Conservation (phyloP, 352 stramenopile genomes). For the Pythium periplocum region DNA sequence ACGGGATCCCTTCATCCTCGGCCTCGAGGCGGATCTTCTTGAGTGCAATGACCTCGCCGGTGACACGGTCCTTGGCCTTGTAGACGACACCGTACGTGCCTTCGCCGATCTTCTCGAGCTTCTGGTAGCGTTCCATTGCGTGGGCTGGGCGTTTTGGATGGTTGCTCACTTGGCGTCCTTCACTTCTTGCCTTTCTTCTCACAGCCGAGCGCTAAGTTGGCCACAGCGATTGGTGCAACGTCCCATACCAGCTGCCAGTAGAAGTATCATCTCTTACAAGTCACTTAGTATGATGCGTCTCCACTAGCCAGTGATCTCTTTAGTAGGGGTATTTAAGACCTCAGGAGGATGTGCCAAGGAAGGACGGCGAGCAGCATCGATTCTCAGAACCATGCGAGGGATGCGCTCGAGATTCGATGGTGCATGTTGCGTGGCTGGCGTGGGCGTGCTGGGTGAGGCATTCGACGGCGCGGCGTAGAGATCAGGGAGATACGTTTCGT, state of each 20-base stretch:
- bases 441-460: not conserved
- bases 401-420: conserved; percentile 21
- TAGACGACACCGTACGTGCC: conserved; percentile 99
- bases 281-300: too few relatives aligned
- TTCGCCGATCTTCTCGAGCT: conserved; percentile 96
- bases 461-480: conserved; percentile 37
- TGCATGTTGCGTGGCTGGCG: not conserved
- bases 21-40: conserved; percentile 99
- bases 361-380: not conserved
- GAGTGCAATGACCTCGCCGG: conserved; percentile 97
- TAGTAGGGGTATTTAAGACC: too few relatives aligned
- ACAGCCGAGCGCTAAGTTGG: too few relatives aligned
- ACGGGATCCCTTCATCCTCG: conserved; percentile 97
- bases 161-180: too few relatives aligned
- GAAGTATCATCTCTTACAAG: too few relatives aligned
- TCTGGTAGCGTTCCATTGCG: conserved; percentile 90
- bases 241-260: too few relatives aligned
- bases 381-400: conserved; percentile 20
- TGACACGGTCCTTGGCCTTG: conserved; percentile 96
- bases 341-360: too few relatives aligned
- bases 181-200: too few relatives aligned
- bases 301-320: too few relatives aligned
- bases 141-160: not conserved
- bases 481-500: conserved; percentile 55
- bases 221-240: too few relatives aligned